These are phyloP conservation scores for Striga asiatica DNA, from an alignment of 257 asterid genomes.

Conservation along the genomic window DNA sequence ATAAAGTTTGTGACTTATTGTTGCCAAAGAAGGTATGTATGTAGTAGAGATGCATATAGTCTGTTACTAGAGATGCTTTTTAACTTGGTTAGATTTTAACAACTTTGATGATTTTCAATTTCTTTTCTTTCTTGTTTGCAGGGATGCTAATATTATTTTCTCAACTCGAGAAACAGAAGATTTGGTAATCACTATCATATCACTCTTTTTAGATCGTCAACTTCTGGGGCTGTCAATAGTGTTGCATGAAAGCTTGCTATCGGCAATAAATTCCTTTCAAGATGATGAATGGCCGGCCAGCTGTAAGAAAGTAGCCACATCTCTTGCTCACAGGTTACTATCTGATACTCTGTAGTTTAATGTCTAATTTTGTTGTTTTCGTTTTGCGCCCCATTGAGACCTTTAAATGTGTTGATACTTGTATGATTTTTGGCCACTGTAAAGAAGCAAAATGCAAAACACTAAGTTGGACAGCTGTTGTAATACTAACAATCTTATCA, in stretches of 20 bases:
- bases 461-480: too few species aligned
- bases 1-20: constrained; percentile 39
- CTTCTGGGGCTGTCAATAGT: constrained; percentile 51
- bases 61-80: not conserved
- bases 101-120: not conserved
- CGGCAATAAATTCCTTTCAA: constrained; percentile 43
- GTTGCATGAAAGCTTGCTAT: constrained; percentile 46
- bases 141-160: constrained; percentile 33
- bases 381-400: not conserved
- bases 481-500: too few species aligned
- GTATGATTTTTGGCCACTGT: too few species aligned
- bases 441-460: not conserved
- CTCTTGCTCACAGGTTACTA: constrained; percentile 60
- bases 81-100: not conserved
- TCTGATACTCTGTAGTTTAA: constrained; percentile 1
- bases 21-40: constrained; percentile 55
- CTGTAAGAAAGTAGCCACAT: constrained; percentile 48
- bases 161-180: constrained; percentile 69
- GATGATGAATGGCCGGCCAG: constrained; percentile 61
- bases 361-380: not conserved
- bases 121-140: constrained; percentile 13
- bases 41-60: not conserved
- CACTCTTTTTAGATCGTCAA: constrained; percentile 69
- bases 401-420: not conserved
- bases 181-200: constrained; percentile 39